A percentile compares a stretch with the other conserved stretches of the same genome.
These are phyloP conservation scores for Perkinsus marinus DNA, from an alignment of 169 alveolate species.

Conservation along the genomic window DNA sequence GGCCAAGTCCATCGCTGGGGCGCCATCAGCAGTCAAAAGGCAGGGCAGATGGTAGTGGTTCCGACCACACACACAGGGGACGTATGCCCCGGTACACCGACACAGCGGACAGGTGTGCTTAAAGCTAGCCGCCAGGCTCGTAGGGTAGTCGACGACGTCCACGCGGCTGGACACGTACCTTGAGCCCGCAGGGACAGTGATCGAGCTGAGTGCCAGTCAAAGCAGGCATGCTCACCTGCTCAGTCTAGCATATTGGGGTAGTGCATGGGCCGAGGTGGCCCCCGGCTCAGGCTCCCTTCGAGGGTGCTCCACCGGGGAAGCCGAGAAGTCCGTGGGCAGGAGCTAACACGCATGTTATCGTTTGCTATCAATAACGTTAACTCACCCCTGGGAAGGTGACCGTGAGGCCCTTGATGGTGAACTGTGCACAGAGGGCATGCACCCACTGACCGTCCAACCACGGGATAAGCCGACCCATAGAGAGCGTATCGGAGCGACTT, in stretches of 20 bases:
- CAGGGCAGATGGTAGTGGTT: background rate
- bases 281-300: background rate
- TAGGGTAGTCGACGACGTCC: background rate
- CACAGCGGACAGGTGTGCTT: background rate
- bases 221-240: background rate
- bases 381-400: background rate
- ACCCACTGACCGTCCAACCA: background rate
- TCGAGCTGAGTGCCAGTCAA: too few species aligned
- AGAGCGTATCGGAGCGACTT: background rate
- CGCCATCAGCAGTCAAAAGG: background rate
- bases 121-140: background rate
- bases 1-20: background rate
- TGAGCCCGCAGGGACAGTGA: too few species aligned
- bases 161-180: background rate
- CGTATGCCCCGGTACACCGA: background rate
- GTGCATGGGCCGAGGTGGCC: background rate
- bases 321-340: background rate
- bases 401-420: background rate
- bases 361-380: background rate
- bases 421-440: background rate
- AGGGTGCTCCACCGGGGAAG: background rate
- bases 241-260: background rate
- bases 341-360: background rate
- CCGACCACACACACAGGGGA: background rate
- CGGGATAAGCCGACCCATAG: background rate